Evolutionary conservation across 192 early-diverging fungal species (phyloP), one percentile per base, ranked within the genome.

Genomic region (Tieghemiomyces parasiticus): DNA sequence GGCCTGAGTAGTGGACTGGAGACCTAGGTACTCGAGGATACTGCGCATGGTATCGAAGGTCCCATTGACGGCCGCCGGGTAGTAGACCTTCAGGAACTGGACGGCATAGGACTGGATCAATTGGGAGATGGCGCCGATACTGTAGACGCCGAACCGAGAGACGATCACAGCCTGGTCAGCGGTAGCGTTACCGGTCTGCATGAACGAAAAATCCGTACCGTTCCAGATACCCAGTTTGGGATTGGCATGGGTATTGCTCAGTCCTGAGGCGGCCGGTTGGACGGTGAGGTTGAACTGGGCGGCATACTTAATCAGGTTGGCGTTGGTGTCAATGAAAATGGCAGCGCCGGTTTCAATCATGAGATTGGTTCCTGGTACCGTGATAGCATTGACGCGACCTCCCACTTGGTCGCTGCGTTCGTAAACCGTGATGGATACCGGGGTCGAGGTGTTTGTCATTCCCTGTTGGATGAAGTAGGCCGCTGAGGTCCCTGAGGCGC

Each of bases 281-380:
- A 72, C 58, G 51, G 74, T 63, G 20, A 84, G 46, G 3, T 74
- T 74, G 65, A 81, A 78, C 35, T 70, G 61, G 46, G 74, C 61
- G n/a, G 76, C 53, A 8, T 76, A 65, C 30, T 74, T 67, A 42
- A 76, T 71, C 1, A 85, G 47, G 59, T 85, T 63, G 59, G 73
- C 63, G 59, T 85, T 85, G 38, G 58, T 65, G n/a, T 71, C 68
- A 28, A 83, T 66, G 63, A 85, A 85, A 45, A 85, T 78, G 26
- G 81, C 80, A 12, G 81, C 83, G 0, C 83, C 83, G 3, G 76
- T 50, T 66, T 85, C 83, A 16, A 82, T 65, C 20, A 64, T 69
- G 46, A 28, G 62, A n/a, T 31, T 45, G 33, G 20, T 67, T 48
- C 0, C 50, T 63, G 48, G 68, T 62, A 62, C 69, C 56, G 0